phyloP scores from a whole-genome alignment of 345 rosid species.

The Salix caprea region DNA sequence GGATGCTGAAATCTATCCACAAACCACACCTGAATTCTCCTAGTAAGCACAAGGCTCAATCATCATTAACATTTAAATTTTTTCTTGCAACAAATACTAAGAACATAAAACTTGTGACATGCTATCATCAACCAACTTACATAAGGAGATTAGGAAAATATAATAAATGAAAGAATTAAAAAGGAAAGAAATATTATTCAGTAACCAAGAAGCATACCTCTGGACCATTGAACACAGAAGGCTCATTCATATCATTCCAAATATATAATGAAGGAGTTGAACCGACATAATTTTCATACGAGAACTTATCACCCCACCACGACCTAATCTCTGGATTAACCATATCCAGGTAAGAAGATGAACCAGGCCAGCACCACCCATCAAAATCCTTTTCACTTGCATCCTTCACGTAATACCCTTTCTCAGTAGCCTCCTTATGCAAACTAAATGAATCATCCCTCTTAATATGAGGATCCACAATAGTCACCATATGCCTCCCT shows the following conservation, averaged over 20 bases:
- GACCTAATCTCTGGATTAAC: constrained; percentile 80
- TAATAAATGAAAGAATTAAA: background rate
- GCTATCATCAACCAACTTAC: background rate
- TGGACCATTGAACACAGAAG: constrained; percentile 98
- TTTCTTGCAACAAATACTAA: background rate
- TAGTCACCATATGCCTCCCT: constrained; percentile 96
- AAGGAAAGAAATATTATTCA: background rate
- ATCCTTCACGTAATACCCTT: constrained; percentile 89
- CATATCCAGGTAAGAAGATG: constrained; percentile 85
- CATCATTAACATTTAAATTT: background rate
- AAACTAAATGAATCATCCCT: constrained; percentile 69
- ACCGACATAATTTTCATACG: constrained; percentile 65
- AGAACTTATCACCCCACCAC: constrained; percentile 89
- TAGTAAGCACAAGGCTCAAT: background rate
- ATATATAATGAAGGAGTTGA: constrained; percentile 88
- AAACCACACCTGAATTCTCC: background rate
- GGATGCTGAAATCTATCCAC: background rate
- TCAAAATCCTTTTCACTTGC: constrained; percentile 77
- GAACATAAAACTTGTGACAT: background rate
- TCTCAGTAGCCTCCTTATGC: constrained; percentile 81
- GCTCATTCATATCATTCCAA: constrained; percentile 99
- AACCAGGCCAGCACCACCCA: constrained; percentile 99
- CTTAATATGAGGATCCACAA: constrained; percentile 97
- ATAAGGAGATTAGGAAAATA: background rate
- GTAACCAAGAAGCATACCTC: constrained; percentile 55